Base-by-base conservation (phyloP, 164 flowering plant species). In the Echeveria elegans region DNA sequence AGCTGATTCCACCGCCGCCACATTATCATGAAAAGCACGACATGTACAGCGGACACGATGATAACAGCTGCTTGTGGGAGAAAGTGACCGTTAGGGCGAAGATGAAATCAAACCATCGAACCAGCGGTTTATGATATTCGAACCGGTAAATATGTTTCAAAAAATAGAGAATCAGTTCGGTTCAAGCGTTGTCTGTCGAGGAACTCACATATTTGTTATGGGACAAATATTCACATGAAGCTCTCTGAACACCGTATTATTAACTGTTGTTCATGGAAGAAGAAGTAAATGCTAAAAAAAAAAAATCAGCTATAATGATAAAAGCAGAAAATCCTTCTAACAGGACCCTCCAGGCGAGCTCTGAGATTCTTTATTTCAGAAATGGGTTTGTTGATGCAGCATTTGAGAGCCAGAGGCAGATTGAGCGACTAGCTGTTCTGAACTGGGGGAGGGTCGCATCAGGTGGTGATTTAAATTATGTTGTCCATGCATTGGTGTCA, bases 391-490 rank as follows among this genome's bases (percentile, higher is more conserved):
- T 40, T 21, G 47, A 36, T 63, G 66, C 66, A n/a, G 41, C 65
- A 31, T 32, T 63, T 63, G 65, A 34, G 65, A 34, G 24, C 65
- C 65, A 32, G 41, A 18, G n/a, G 26, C 65, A 23, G 59, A 24
- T 23, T 63, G 66, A 36, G 66, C 29, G 1, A 63, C 29, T 26
- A 63, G 45, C 45, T 63, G 66, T 41, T 63, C 66, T 63, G 66
- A 63, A 63, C 66, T 37, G 19, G 47, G 66, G 14, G 47, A 63
- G 18, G 45, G 66, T 26, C 66, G 31, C 61, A 28, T 37, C 26
- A 36, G 47, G 29, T 34, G 66, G 47, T 36, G 66, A 19, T 63
- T 63, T 19, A 41, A 63, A 41, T 37, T 63, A 40, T 16, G 45
- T 40, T 37, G 66, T 23, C 45, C 66, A 21, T 63, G 43, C 45